Conservation (phyloP, 441 rosid species). For the Aleurites moluccanus region DNA sequence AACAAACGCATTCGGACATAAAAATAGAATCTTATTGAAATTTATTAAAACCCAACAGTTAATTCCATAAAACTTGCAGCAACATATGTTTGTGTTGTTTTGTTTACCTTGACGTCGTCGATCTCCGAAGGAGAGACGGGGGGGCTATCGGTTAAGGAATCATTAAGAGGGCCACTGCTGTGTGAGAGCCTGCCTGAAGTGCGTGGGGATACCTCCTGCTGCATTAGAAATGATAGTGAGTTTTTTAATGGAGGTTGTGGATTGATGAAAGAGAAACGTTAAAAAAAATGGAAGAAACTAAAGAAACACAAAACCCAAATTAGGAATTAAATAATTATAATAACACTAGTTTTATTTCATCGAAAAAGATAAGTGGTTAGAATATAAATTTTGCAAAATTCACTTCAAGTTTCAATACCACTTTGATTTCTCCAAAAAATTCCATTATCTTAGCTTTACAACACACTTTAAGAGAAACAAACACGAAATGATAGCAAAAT, state of each 20-base stretch:
- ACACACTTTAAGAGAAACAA: background rate
- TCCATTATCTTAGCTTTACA: background rate
- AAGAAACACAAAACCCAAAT: too few relatives aligned
- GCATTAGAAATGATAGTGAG: slow-evolving; percentile 19
- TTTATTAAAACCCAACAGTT: background rate
- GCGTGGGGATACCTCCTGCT: slow-evolving; percentile 95
- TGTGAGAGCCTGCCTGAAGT: slow-evolving; percentile 97
- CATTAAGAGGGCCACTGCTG: slow-evolving; percentile 95
- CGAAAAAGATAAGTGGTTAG: background rate
- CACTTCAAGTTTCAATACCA: slow-evolving; percentile 9
- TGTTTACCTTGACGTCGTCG: slow-evolving; percentile 74
- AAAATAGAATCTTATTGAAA: background rate
- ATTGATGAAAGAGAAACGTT: background rate
- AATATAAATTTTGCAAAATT: background rate
- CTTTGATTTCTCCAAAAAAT: slow-evolving; percentile 1
- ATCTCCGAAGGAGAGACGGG: slow-evolving; percentile 91
- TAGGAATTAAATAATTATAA: background rate
- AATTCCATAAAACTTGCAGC: background rate
- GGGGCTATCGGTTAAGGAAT: slow-evolving; percentile 85
- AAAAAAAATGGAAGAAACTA: background rate
- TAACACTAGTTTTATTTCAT: background rate
- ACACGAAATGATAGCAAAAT: background rate
- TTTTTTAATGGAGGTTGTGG: too few relatives aligned
- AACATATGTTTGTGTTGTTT: background rate
- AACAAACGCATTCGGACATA: background rate